Percentiles rank a stretch among this genome's conserved stretches.
These are phyloP conservation scores for Trypanosoma brucei DNA, from an alignment of 208 protist genomes.

Conservation along the genomic window DNA sequence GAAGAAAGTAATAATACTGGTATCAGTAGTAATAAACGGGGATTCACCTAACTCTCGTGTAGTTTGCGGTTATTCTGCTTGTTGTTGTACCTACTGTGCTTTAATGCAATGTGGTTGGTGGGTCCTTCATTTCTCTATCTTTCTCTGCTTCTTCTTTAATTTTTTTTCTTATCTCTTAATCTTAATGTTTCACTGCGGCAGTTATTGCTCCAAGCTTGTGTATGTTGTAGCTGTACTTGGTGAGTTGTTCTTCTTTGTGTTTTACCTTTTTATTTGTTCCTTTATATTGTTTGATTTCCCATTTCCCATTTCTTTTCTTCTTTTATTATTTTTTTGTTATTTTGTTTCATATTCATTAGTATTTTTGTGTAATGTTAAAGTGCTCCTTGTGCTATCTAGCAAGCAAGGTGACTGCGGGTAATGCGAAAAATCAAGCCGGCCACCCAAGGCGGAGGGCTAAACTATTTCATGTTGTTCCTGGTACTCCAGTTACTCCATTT, in stretches of 20 bases:
- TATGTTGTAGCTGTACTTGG: neutral
- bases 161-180: neutral
- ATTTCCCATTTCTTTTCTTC: slow-evolving; percentile 6
- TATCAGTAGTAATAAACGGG: too few relatives aligned
- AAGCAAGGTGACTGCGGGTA: slow-evolving; percentile 79
- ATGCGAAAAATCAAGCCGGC: slow-evolving; percentile 77
- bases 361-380: slow-evolving; percentile 3
- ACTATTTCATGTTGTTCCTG: slow-evolving; percentile 70
- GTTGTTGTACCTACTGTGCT: too few relatives aligned
- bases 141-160: slow-evolving; percentile 13
- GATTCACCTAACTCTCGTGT: too few relatives aligned
- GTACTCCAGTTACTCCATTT: slow-evolving; percentile 64
- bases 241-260: neutral
- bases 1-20: too few relatives aligned
- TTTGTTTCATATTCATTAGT: slow-evolving; percentile 12
- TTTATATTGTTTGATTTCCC: slow-evolving; percentile 10
- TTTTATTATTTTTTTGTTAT: slow-evolving; percentile 10
- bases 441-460: slow-evolving; percentile 54
- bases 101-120: neutral
- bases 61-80: too few relatives aligned
- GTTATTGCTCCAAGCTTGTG: too few relatives aligned
- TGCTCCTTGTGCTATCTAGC: slow-evolving; percentile 21
- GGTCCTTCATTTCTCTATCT: neutral
- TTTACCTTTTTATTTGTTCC: slow-evolving; percentile 10
- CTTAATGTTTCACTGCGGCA: too few relatives aligned